Evolutionary conservation across 202 grass and related monocot genomes (phyloP), one percentile per base, ranked within the genome.

Genomic region (Setaria viridis): DNA sequence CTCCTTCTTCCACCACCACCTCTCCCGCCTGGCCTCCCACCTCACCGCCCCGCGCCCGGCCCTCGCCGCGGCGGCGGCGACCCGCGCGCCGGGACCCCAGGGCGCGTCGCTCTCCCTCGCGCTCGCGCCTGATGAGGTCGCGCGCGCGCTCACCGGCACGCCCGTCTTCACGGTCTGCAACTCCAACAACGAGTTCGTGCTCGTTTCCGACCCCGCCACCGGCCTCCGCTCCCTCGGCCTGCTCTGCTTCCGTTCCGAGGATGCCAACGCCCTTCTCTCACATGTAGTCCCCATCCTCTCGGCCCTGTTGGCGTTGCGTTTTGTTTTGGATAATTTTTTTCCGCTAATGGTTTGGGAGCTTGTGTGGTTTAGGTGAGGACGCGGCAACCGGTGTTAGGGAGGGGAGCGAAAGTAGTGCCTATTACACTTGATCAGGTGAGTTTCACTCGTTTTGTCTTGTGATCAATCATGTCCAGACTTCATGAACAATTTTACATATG

Each of bases 341-440:
- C 6, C 39, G 6, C 83, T 76, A 74, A 85, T 81, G 59, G 51
- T 62, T 58, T 80, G 35, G 8, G 35, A 78, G 39, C 74, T 86
- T 42, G 17, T 77, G 53, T 51, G 56, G 14, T 83, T 74, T 71
- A 98, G 95, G 93, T 99, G 33, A 90, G 90, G 83, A 83, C 84
- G 33, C 83, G 88, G 47, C 97, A 94, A 30, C 97, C 93, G 2
- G 71, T 90, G 82, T 70, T 99, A 21, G 97, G 97, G 48, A 99
- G 79, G 73, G 93, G 90, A 5, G 93, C 93, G 1, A 96, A 91
- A 93, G 93, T 99, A 19, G 97, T 99, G 33, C 92, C 93, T 1
- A 94, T 99, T 80, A 93, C 94, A 63, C 97, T 99, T 78, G 97
- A 96, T 88, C 97, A 99, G 92, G 97, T 99, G 57, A 4, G 37